phyloP scores from a whole-genome alignment of 805 yeast species.

The Hanseniaspora vineae region DNA sequence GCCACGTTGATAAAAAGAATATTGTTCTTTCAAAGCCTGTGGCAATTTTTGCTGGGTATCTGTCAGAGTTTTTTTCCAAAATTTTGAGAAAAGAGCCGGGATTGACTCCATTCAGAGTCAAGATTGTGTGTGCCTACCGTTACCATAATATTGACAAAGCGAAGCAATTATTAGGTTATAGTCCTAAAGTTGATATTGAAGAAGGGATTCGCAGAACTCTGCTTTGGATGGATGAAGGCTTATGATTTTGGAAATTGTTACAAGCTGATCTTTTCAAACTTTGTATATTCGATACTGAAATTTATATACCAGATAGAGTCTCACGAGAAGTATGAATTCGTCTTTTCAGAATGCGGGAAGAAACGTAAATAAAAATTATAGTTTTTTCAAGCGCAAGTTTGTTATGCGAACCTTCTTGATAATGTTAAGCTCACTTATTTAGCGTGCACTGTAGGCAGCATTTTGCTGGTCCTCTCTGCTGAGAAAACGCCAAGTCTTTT shows the following conservation, averaged over 20 bases:
- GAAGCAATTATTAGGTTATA: conserved; percentile 59
- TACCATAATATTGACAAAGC: conserved; percentile 90
- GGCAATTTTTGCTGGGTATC: conserved; percentile 73
- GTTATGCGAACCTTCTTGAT: no score
- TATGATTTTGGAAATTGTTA: conserved; percentile 1
- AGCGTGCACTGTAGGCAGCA: no score
- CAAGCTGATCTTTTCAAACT: no score
- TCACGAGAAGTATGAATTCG: no score
- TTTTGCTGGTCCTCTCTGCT: no score
- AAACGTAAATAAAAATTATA: no score
- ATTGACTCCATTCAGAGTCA: conserved; percentile 91
- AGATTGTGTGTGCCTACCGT: conserved; percentile 82
- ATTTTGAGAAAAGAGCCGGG: conserved; percentile 76
- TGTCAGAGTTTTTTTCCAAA: conserved; percentile 63
- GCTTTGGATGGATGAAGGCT: conserved; percentile 74
- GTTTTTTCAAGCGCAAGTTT: no score
- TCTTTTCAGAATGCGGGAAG: no score
- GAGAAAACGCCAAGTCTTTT: no score
- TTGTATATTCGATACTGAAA: no score
- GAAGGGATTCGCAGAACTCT: conserved; percentile 70
- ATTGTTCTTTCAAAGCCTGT: conserved; percentile 59
- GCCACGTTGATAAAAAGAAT: conserved; percentile 57
- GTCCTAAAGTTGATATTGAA: conserved; percentile 66
- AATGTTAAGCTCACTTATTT: no score
- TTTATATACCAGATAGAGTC: no score